Conservation (phyloP, 352 stramenopile species). For the Globisporangium rhizosaccharum region DNA sequence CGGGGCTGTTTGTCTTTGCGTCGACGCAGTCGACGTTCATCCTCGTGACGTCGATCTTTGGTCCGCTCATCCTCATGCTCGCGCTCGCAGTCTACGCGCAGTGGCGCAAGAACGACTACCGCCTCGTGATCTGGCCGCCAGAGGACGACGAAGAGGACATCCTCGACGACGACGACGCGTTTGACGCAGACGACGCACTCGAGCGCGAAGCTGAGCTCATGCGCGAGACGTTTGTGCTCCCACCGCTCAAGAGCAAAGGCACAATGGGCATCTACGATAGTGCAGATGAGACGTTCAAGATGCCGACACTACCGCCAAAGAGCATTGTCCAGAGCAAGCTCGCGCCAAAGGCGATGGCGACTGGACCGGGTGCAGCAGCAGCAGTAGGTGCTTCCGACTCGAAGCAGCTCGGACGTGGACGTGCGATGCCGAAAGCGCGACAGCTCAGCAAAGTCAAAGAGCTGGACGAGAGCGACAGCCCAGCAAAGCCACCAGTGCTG, state of each 20-base stretch:
- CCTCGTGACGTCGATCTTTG: conserved; percentile 70
- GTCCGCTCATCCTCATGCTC: conserved; percentile 72
- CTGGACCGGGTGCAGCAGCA: conserved; percentile 1
- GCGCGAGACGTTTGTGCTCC: conserved; percentile 73
- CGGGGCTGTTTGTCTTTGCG: conserved; percentile 74
- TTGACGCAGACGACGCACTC: conserved; percentile 59
- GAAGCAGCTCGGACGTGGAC: background rate
- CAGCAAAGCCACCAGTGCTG: background rate
- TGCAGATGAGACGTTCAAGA: conserved; percentile 71
- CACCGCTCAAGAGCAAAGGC: conserved; percentile 58
- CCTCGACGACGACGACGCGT: conserved; percentile 69
- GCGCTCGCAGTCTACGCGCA: conserved; percentile 67
- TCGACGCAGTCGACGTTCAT: conserved; percentile 76
- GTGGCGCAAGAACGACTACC: conserved; percentile 81
- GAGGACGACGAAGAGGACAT: conserved; percentile 80
- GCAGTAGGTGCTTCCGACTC: background rate
- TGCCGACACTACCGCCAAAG: conserved; percentile 66
- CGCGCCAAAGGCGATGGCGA: background rate
- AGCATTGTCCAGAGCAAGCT: conserved; percentile 19
- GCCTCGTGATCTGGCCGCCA: conserved; percentile 74
- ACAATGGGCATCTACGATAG: conserved; percentile 50
- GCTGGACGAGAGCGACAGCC: background rate
- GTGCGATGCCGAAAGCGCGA: conserved; percentile 1
- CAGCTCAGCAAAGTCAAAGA: conserved; percentile 10
- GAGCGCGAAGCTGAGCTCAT: conserved; percentile 74